A percentile compares a stretch with the other conserved stretches of the same genome.
phyloP scores from a whole-genome alignment of 2,329 filamentous ascomycete genomes.

The Periconia sp. region DNA sequence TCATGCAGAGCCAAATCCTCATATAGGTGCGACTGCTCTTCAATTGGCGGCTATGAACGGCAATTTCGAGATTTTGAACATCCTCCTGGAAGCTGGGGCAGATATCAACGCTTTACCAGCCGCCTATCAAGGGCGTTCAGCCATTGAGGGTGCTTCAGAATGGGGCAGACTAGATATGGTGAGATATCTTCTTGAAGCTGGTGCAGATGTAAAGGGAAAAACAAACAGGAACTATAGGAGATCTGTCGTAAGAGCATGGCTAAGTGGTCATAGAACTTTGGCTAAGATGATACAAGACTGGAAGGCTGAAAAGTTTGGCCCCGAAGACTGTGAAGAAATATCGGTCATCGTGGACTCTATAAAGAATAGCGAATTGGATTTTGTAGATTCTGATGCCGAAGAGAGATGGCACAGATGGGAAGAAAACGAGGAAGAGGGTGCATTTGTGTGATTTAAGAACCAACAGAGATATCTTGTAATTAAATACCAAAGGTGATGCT shows the following conservation, averaged over 20 bases:
- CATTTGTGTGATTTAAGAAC: too few relatives aligned
- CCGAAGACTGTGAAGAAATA: too few relatives aligned
- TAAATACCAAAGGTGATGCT: too few relatives aligned
- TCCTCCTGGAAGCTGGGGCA: constrained; percentile 1
- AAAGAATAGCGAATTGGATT: too few relatives aligned
- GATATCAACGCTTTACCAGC: background rate
- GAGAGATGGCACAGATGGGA: too few relatives aligned
- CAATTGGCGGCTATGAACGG: constrained; percentile 1
- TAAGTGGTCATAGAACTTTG: background rate
- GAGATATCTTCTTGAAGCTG: background rate
- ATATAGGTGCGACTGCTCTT: background rate
- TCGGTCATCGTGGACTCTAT: too few relatives aligned
- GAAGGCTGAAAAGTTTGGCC: background rate
- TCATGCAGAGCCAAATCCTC: background rate
- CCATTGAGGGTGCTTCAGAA: background rate
- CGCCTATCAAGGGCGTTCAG: background rate
- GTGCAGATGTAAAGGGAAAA: background rate
- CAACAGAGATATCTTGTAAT: too few relatives aligned
- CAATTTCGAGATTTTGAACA: background rate
- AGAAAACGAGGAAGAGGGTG: too few relatives aligned
- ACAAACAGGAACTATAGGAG: background rate
- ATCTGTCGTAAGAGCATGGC: background rate
- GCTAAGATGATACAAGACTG: background rate
- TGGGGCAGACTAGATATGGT: background rate
- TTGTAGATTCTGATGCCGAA: too few relatives aligned